Percentiles rank a stretch among this genome's conserved stretches.
Conservation (phyloP, 1,284 basidiomycete genomes). For the Ustilago nuda region DNA sequence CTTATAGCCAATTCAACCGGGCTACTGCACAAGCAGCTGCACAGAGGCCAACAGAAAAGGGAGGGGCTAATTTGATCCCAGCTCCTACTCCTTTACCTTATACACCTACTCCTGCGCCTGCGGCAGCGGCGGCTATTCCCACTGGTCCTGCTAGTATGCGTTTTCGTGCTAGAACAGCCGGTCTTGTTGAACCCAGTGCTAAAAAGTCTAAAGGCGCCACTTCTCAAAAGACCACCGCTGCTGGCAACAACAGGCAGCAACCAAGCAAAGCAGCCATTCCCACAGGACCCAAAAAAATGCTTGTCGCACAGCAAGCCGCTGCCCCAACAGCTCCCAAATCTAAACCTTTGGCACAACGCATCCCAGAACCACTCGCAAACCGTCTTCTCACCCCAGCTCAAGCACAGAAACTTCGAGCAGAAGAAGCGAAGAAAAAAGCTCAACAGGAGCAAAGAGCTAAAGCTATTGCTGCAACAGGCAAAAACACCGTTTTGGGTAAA, state of each 20-base stretch:
- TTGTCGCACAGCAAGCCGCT: not conserved
- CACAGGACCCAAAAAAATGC: constrained; percentile 18
- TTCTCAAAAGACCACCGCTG: not conserved
- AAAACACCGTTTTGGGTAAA: constrained; percentile 42
- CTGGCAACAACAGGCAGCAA: constrained; percentile 10
- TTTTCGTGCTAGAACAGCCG: constrained; percentile 22
- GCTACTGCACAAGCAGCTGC: constrained; percentile 42
- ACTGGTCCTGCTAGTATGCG: constrained; percentile 49
- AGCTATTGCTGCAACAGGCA: constrained; percentile 40
- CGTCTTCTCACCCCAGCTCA: constrained; percentile 48
- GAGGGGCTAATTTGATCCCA: constrained; percentile 31
- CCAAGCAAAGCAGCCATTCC: constrained; percentile 10
- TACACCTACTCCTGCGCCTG: constrained; percentile 36
- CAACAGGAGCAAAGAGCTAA: constrained; percentile 28
- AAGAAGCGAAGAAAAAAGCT: constrained; percentile 53
- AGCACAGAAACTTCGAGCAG: constrained; percentile 45
- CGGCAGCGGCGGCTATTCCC: constrained; percentile 40
- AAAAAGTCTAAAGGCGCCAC: constrained; percentile 27
- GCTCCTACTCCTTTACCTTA: constrained; percentile 44
- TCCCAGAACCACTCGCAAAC: constrained; percentile 50
- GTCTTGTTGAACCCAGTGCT: constrained; percentile 38
- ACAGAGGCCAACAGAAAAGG: constrained; percentile 40
- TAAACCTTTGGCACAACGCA: constrained; percentile 36
- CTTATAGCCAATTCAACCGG: constrained; percentile 39
- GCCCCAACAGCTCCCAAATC: constrained; percentile 14